Percentiles rank a stretch among this genome's conserved stretches.
Evolutionary conservation across 2,329 filamentous ascomycete genomes (phyloP).

Genomic region (Epichloe scottii): DNA sequence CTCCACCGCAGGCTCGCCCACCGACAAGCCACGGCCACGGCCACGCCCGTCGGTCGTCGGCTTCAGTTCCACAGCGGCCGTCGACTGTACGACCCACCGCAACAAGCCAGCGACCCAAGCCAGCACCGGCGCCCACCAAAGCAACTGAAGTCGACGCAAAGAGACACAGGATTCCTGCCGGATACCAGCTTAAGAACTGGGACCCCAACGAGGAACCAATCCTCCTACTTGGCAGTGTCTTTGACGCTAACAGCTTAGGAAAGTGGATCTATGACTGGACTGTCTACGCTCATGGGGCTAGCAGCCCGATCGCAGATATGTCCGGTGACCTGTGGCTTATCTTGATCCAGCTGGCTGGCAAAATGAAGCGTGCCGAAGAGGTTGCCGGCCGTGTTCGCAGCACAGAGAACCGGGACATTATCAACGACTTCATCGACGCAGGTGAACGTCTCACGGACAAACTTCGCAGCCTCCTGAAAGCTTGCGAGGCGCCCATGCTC

Average conservation of each 20-base stretch:
- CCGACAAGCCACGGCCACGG: slow-evolving; percentile 29
- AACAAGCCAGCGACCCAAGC: slow-evolving; percentile 14
- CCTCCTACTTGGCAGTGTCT: slow-evolving; percentile 85
- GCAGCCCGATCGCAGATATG: slow-evolving; percentile 75
- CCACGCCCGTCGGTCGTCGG: slow-evolving; percentile 35
- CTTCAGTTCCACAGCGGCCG: slow-evolving; percentile 37
- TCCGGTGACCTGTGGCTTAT: slow-evolving; percentile 93
- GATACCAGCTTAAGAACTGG: slow-evolving; percentile 97
- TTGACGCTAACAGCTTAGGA: slow-evolving; percentile 91
- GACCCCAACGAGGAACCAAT: slow-evolving; percentile 90
- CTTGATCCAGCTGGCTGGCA: slow-evolving; percentile 84
- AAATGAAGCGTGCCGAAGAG: slow-evolving; percentile 84
- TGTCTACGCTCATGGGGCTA: slow-evolving; percentile 73
- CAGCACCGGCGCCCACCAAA: slow-evolving; percentile 26
- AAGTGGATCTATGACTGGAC: slow-evolving; percentile 99
- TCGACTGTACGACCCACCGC: slow-evolving; percentile 36
- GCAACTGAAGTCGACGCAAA: slow-evolving; percentile 49
- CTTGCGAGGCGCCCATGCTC: slow-evolving; percentile 92
- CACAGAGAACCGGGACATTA: slow-evolving; percentile 61
- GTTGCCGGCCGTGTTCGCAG: slow-evolving; percentile 58
- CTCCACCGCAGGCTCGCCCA: slow-evolving; percentile 20
- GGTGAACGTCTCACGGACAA: slow-evolving; percentile 79
- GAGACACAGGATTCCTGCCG: slow-evolving; percentile 65
- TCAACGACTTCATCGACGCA: slow-evolving; percentile 82
- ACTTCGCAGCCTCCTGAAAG: slow-evolving; percentile 75